Base-by-base conservation (phyloP, 1,284 basidiomycete genomes). In the Fomitopsis betulina region DNA sequence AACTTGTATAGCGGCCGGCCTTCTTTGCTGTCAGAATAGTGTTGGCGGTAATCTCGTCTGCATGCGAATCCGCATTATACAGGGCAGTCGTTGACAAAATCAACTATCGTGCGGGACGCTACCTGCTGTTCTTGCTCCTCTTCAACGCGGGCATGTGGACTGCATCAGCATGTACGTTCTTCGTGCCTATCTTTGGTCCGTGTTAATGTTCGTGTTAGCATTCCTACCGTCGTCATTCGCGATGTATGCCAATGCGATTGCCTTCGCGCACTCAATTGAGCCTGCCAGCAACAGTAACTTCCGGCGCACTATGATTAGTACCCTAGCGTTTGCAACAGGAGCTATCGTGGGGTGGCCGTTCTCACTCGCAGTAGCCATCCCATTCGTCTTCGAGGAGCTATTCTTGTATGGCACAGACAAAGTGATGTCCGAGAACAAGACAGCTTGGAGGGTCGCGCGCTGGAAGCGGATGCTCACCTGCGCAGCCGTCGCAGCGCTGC, bases 261-360 rank as follows among this genome's bases (percentile, higher is more conserved):
- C 93, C 1, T 89, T 86, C 62, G 84, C 93, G 0, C 92, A 82
- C 65, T 86, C 85, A 3, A 76, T 97, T 57, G 79, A 86, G 55
- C 91, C 92, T 0, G 79, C 91, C 1, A 87, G 80, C 54, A 75
- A 76, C 39, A 74, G 72, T 33, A 79, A 88, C 70, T 68, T 70
- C 61, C 74, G 74, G 55, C 79, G 91, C 57, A 86, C 87, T 3
- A 72, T 86, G 15, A 72, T 79, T 17, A 84, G 91, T 0, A 91
- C 90, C 0, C 60, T 91, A 30, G 75, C 81, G 42, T 93, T 96
- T 68, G 93, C 93, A 1, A 71, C 87, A 3, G 96, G 94, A 3
- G 93, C 89, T 2, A 84, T 99, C 52, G 81, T 96, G 37, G 97
- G 96, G 17, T 99, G 97, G 97, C 97, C 97, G 1, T 99, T 98